A percentile compares a stretch with the other conserved stretches of the same genome.
Evolutionary conservation across 2,329 filamentous ascomycete genomes (phyloP).

Genomic region (Penicillium sp.): DNA sequence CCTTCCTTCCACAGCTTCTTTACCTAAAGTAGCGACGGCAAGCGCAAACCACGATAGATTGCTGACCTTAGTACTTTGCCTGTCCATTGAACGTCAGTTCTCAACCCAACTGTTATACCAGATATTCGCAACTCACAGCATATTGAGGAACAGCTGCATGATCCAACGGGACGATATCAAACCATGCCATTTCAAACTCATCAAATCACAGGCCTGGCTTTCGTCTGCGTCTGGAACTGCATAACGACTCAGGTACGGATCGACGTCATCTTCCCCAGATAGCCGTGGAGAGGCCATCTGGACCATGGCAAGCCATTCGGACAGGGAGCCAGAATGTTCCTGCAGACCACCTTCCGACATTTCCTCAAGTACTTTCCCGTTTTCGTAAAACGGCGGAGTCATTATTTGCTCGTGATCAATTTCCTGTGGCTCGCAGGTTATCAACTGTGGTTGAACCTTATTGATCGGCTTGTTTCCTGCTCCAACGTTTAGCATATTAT

Average conservation of each 20-base stretch:
- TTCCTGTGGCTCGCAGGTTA: slow-evolving; percentile 30
- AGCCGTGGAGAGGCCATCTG: slow-evolving; percentile 46
- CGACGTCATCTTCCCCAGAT: slow-evolving; percentile 37
- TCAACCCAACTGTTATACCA: background rate
- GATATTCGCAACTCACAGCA: slow-evolving; percentile 36
- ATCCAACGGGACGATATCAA: slow-evolving; percentile 44
- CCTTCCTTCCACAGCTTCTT: slow-evolving; percentile 39
- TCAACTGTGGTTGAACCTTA: slow-evolving; percentile 39
- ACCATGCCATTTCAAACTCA: slow-evolving; percentile 47
- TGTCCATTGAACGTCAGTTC: slow-evolving; percentile 21
- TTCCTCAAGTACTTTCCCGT: slow-evolving; percentile 24
- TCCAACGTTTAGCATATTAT: background rate
- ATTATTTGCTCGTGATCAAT: slow-evolving; percentile 29
- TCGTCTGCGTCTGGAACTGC: slow-evolving; percentile 35
- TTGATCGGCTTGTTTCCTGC: slow-evolving; percentile 37
- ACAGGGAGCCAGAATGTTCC: slow-evolving; percentile 58
- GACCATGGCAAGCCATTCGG: slow-evolving; percentile 64
- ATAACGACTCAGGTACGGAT: slow-evolving; percentile 48
- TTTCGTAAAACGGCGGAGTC: slow-evolving; percentile 30
- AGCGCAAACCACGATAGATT: slow-evolving; percentile 37
- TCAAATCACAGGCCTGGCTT: slow-evolving; percentile 25
- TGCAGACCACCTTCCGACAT: slow-evolving; percentile 53
- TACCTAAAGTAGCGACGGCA: slow-evolving; percentile 34
- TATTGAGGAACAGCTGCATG: slow-evolving; percentile 34
- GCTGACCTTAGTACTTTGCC: slow-evolving; percentile 16